These are phyloP conservation scores for Cyberlindnera subsufficiens DNA, from an alignment of 805 yeast genomes.

Conservation along the genomic window DNA sequence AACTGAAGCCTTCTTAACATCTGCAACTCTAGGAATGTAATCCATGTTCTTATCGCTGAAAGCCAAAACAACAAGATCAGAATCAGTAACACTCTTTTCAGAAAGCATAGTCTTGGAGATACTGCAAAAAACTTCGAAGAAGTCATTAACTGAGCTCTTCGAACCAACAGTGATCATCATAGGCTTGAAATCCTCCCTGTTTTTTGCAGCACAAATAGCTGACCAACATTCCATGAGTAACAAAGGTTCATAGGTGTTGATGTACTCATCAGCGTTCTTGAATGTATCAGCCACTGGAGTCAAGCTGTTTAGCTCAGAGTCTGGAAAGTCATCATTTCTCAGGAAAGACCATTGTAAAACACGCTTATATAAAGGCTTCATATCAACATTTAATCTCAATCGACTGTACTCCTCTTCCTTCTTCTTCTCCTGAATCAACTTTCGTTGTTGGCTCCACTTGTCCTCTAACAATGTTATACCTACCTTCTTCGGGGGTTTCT, in stretches of 20 bases:
- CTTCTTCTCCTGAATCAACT: conserved; percentile 29
- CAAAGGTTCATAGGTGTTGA: conserved; percentile 68
- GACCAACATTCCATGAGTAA: conserved; percentile 92
- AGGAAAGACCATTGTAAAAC: conserved; percentile 76
- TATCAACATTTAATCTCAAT: conserved; percentile 67
- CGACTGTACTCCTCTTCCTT: conserved; percentile 74
- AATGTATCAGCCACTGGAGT: conserved; percentile 49
- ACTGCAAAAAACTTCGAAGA: conserved; percentile 81
- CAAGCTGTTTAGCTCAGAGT: conserved; percentile 33
- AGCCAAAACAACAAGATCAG: conserved; percentile 69
- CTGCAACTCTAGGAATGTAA: conserved; percentile 26
- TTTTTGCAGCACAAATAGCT: conserved; percentile 67
- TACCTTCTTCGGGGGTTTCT: conserved; percentile 22
- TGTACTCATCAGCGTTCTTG: conserved; percentile 56
- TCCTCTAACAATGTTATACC: conserved; percentile 30
- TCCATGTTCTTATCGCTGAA: conserved; percentile 22
- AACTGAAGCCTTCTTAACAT: conserved; percentile 27
- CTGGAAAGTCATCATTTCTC: conserved; percentile 50
- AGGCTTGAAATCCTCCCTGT: conserved; percentile 48
- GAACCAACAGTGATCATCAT: conserved; percentile 70
- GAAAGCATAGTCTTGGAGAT: conserved; percentile 45
- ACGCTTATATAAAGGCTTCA: conserved; percentile 65
- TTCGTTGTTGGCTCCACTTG: conserved; percentile 27
- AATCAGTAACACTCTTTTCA: conserved; percentile 57
- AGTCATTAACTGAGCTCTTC: conserved; percentile 76